These are phyloP conservation scores for Glycine latifolia DNA, from an alignment of 306 rosid genomes.

Conservation along the genomic window DNA sequence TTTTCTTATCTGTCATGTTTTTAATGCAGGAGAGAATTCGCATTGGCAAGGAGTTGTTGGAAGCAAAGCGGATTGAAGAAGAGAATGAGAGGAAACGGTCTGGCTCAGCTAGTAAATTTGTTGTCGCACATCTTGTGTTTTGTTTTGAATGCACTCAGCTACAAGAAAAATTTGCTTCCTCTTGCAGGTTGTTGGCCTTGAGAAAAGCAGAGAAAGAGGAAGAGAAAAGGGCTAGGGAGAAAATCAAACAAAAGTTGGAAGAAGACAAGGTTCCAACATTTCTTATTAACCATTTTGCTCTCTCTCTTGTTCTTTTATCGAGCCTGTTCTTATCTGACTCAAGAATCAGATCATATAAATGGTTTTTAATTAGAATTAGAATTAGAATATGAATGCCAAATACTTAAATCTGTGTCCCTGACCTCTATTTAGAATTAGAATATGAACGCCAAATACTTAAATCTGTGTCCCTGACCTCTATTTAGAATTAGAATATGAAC, in stretches of 20 bases:
- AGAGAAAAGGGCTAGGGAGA: slow-evolving; percentile 94
- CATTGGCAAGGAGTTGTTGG: slow-evolving; percentile 93
- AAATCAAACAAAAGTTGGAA: slow-evolving; percentile 90
- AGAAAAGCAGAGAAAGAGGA: slow-evolving; percentile 98
- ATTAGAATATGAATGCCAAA: slow-evolving; percentile 7
- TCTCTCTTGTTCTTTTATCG: background rate
- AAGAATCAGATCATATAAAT: background rate
- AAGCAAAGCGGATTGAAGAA: slow-evolving; percentile 96
- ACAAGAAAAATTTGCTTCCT: slow-evolving; percentile 41
- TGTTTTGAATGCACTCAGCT: slow-evolving; percentile 34
- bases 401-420: background rate
- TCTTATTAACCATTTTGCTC: background rate
- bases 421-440: background rate
- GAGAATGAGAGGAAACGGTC: slow-evolving; percentile 95
- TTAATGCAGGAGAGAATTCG: slow-evolving; percentile 89
- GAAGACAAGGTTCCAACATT: slow-evolving; percentile 84
- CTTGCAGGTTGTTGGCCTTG: slow-evolving; percentile 76
- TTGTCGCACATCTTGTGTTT: slow-evolving; percentile 39
- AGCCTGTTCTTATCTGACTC: slow-evolving; percentile 28
- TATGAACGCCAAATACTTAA: background rate
- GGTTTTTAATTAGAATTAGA: slow-evolving; percentile 6
- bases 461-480: background rate
- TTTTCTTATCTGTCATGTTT: slow-evolving; percentile 31
- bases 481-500: background rate
- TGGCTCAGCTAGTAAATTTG: slow-evolving; percentile 38